A percentile compares a stretch with the other conserved stretches of the same genome.
Conservation (phyloP, 352 stramenopile genomes). For the Globisporangium mamillatum region DNA sequence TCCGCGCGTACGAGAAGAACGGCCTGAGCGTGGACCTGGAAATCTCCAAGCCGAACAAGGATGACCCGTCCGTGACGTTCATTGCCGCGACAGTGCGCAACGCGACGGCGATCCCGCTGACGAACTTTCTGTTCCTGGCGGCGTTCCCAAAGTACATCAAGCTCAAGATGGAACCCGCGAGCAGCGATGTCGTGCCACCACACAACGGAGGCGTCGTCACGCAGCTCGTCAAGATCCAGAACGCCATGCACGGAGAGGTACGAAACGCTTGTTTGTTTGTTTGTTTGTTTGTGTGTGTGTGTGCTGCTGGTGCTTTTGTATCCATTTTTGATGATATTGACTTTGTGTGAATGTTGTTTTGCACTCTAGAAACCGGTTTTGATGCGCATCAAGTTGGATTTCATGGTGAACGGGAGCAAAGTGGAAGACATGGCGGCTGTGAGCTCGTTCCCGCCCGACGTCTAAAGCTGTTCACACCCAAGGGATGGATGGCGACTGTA, state of each 20-base stretch:
- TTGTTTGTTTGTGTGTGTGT: background rate
- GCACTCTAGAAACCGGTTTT: constrained; percentile 74
- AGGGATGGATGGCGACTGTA: background rate
- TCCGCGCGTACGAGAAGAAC: constrained; percentile 96
- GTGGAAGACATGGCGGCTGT: constrained; percentile 85
- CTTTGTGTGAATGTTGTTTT: constrained; percentile 9
- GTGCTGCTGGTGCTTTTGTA: background rate
- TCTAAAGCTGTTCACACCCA: constrained; percentile 31
- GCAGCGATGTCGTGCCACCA: constrained; percentile 87
- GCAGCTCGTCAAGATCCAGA: constrained; percentile 96
- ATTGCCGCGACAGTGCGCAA: constrained; percentile 94
- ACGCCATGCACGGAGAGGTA: constrained; percentile 92
- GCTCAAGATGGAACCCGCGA: constrained; percentile 97
- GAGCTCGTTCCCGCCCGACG: constrained; percentile 66
- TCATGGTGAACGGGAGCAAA: constrained; percentile 79
- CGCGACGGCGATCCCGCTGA: constrained; percentile 76
- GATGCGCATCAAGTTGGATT: constrained; percentile 86
- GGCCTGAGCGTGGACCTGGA: constrained; percentile 91
- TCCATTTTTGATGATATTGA: background rate
- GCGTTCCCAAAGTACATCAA: constrained; percentile 98
- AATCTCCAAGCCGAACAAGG: constrained; percentile 91
- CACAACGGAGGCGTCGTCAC: constrained; percentile 83
- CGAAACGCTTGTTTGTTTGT: background rate
- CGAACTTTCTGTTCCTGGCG: constrained; percentile 92
- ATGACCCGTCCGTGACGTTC: constrained; percentile 90